A percentile compares a stretch with the other conserved stretches of the same genome.
These are phyloP conservation scores for Phytophthora europaea DNA, from an alignment of 352 stramenopile genomes.

Conservation along the genomic window DNA sequence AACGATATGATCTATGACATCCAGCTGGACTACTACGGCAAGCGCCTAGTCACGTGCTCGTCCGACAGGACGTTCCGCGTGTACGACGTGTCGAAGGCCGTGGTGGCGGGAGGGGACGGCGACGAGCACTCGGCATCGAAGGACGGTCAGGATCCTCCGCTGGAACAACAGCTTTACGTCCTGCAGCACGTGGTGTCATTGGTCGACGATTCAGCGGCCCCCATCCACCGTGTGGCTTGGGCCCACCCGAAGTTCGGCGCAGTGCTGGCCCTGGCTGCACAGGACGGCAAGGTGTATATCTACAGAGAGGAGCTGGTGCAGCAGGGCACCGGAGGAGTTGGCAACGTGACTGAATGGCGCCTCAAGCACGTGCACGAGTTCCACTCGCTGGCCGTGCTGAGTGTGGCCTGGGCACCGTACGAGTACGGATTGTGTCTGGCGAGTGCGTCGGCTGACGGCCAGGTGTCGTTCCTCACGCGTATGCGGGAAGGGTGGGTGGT, in stretches of 20 bases:
- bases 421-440: constrained; percentile 89
- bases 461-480: constrained; percentile 87
- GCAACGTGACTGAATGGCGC: constrained; percentile 72
- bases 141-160: constrained; percentile 8
- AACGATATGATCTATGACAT: constrained; percentile 93
- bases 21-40: constrained; percentile 91
- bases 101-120: constrained; percentile 25
- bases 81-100: constrained; percentile 80
- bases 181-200: constrained; percentile 77
- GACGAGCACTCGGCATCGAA: constrained; percentile 10
- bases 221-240: constrained; percentile 86
- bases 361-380: constrained; percentile 84
- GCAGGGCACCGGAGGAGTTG: constrained; percentile 35
- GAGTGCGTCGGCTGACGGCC: constrained; percentile 79
- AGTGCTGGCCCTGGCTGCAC: constrained; percentile 76
- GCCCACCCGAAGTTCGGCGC: constrained; percentile 89
- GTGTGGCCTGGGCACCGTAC: constrained; percentile 88
- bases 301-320: constrained; percentile 82
- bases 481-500: constrained; percentile 86
- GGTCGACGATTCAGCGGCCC: constrained; percentile 69
- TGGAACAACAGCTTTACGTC: constrained; percentile 41
- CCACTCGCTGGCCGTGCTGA: constrained; percentile 79
- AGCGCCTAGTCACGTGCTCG: constrained; percentile 85
- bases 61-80: constrained; percentile 86
- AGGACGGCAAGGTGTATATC: constrained; percentile 89